phyloP scores from a whole-genome alignment of 768 basidiomycete species.

The Lactarius hengduanensis region DNA sequence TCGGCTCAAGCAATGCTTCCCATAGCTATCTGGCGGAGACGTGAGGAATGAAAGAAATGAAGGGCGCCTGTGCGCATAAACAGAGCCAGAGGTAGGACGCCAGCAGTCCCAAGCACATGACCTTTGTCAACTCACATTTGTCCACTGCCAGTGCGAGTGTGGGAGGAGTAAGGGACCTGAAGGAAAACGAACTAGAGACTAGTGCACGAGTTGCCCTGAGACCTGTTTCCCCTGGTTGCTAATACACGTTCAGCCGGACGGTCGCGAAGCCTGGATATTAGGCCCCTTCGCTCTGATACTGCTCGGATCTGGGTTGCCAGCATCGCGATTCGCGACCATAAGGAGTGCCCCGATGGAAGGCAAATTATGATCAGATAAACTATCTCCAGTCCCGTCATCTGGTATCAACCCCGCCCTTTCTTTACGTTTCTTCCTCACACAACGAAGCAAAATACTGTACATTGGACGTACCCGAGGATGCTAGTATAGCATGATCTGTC shows the following conservation, averaged over 20 bases:
- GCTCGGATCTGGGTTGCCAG: not conserved
- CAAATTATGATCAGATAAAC: not conserved
- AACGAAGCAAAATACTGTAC: constrained; percentile 10
- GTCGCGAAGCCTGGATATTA: constrained; percentile 12
- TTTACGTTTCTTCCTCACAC: not conserved
- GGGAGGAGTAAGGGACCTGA: not conserved
- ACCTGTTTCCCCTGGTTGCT: not conserved
- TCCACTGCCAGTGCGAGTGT: not conserved
- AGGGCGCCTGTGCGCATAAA: not conserved
- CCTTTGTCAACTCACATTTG: not conserved
- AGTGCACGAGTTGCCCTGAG: constrained; percentile 3
- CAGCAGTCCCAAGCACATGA: not conserved
- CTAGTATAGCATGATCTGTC: not conserved
- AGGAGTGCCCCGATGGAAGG: constrained; percentile 10
- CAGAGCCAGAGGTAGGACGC: not conserved
- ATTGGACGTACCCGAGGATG: constrained; percentile 11
- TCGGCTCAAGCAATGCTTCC: not conserved
- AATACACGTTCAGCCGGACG: not conserved
- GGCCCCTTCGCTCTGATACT: not conserved
- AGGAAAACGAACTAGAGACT: constrained; percentile 9
- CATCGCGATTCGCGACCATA: constrained; percentile 5
- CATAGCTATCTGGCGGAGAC: not conserved
- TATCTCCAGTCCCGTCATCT: not conserved
- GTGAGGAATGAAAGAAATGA: not conserved
- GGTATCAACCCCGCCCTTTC: not conserved